These are phyloP conservation scores for Metschnikowia matae DNA, from an alignment of 805 yeast genomes.

Conservation along the genomic window DNA sequence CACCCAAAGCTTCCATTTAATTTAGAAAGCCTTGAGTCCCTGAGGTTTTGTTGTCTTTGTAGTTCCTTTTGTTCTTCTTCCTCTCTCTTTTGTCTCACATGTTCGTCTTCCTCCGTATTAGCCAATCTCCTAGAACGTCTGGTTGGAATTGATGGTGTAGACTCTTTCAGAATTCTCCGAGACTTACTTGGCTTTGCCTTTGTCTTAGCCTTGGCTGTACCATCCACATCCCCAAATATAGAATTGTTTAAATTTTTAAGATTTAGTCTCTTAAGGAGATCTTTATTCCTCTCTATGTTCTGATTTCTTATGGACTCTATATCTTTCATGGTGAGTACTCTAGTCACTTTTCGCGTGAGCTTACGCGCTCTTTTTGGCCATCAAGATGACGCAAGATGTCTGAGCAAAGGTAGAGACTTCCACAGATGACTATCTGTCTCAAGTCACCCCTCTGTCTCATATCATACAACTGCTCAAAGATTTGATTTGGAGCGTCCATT, in stretches of 20 bases:
- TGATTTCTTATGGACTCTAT: conserved; percentile 28
- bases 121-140: conserved; percentile 78
- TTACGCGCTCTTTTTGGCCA: conserved; percentile 5
- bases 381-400: conserved; percentile 29
- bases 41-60: conserved; percentile 7
- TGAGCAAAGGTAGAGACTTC: conserved; percentile 40
- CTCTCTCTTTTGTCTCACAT: conserved; percentile 27
- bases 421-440: conserved; percentile 36
- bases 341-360: background rate
- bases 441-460: conserved; percentile 19
- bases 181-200: conserved; percentile 19
- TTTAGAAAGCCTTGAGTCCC: conserved; percentile 47
- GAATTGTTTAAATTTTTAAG: conserved; percentile 55
- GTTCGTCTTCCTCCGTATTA: conserved; percentile 40
- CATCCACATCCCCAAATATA: conserved; percentile 45
- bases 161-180: conserved; percentile 19
- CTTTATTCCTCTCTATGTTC: conserved; percentile 80
- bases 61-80: conserved; percentile 40
- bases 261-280: conserved; percentile 66
- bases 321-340: conserved; percentile 1
- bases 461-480: conserved; percentile 9
- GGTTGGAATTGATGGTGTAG: conserved; percentile 44
- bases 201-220: conserved; percentile 16
- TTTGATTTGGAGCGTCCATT: background rate
- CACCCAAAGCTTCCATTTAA: conserved; percentile 63